Conservation (phyloP, 202 grass and related monocot genomes). For the Panicum hallii region DNA sequence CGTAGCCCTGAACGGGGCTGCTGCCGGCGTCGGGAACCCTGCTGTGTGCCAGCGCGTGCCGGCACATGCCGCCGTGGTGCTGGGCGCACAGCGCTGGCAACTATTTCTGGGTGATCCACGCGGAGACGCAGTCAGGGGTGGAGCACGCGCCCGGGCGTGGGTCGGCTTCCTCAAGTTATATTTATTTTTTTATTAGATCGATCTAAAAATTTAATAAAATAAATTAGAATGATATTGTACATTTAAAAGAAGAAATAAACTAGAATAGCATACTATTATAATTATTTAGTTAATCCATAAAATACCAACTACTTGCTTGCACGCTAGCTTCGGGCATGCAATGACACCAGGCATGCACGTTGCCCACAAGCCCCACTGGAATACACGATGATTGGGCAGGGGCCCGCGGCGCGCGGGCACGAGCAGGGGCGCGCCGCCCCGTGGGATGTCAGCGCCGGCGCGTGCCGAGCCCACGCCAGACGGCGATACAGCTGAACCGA, state of each 20-base stretch:
- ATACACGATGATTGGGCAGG: neutral
- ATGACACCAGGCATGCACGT: neutral
- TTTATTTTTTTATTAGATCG: too few species aligned
- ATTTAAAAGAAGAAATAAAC: too few species aligned
- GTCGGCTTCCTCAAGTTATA: too few species aligned
- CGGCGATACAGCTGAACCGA: neutral
- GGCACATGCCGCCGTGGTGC: slow-evolving; percentile 2
- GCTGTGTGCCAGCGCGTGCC: neutral
- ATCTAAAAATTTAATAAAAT: too few species aligned
- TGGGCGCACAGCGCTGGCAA: neutral
- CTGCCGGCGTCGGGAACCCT: neutral
- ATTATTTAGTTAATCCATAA: too few species aligned
- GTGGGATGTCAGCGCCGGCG: slow-evolving; percentile 16
- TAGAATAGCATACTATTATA: too few species aligned
- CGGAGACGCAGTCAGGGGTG: too few species aligned
- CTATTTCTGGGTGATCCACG: neutral
- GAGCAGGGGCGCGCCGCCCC: neutral
- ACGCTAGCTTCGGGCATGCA: neutral
- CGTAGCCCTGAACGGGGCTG: neutral
- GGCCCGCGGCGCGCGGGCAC: neutral
- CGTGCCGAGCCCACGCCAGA: slow-evolving; percentile 26
- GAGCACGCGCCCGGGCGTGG: too few species aligned
- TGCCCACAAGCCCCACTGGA: neutral
- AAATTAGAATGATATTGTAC: too few species aligned
- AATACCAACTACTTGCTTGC: too few species aligned